Conservation (phyloP, 805 yeast species). For the Candida xyloterini region DNA sequence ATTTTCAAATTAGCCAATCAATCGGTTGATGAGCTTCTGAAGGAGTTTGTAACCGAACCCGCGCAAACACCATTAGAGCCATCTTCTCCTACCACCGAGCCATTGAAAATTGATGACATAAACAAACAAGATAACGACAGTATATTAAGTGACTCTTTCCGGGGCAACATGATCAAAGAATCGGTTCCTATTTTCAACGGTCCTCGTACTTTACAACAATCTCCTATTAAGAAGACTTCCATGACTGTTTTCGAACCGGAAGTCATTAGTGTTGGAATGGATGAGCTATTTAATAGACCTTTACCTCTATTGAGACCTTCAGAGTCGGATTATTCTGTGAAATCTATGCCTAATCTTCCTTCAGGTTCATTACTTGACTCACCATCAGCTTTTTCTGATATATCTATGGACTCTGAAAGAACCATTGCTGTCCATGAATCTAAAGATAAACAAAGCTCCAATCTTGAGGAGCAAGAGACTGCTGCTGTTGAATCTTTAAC, state of each 20-base stretch:
- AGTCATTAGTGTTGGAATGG: constrained; percentile 18
- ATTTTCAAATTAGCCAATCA: constrained; percentile 31
- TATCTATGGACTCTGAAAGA: constrained; percentile 32
- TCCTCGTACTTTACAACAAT: constrained; percentile 20
- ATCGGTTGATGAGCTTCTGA: constrained; percentile 40
- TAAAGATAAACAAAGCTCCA: constrained; percentile 5
- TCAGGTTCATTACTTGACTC: constrained; percentile 14
- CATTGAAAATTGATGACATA: constrained; percentile 15
- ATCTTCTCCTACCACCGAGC: constrained; percentile 23
- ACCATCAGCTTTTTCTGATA: constrained; percentile 18
- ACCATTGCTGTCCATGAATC: constrained; percentile 26
- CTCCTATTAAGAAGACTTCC: constrained; percentile 32
- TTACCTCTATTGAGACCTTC: constrained; percentile 38
- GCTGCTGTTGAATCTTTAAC: constrained; percentile 17
- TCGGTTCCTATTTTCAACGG: constrained; percentile 30
- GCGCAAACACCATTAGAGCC: constrained; percentile 6
- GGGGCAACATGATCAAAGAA: constrained; percentile 10
- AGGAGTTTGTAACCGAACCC: constrained; percentile 25
- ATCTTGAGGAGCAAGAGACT: constrained; percentile 13
- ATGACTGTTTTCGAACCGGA: constrained; percentile 38
- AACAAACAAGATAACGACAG: constrained; percentile 9
- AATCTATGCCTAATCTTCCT: constrained; percentile 34
- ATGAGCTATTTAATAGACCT: constrained; percentile 27
- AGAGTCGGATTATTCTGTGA: constrained; percentile 29
- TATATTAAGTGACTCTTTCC: constrained; percentile 9